Conservation (phyloP, 192 early-diverging fungal genomes). For the Backusella psychrophila region DNA sequence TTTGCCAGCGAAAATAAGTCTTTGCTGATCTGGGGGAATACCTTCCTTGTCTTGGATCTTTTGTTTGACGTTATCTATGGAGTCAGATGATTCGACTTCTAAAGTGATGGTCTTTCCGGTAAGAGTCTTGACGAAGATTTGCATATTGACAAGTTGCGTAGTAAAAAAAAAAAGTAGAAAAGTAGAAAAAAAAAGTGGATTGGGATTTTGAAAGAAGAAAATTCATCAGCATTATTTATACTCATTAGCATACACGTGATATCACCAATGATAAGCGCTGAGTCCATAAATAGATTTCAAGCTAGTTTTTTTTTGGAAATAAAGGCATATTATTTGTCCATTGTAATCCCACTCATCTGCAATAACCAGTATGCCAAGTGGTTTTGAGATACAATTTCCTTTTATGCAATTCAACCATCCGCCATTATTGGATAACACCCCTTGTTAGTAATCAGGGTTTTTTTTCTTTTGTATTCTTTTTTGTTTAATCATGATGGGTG, state of each 20-base stretch:
- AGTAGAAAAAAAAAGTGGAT: conserved; percentile 5
- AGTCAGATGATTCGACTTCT: conserved; percentile 78
- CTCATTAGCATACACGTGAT: background rate
- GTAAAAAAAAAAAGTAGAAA: background rate
- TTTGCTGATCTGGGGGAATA: conserved; percentile 83
- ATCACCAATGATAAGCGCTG: background rate
- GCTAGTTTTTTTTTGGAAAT: background rate
- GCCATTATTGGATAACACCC: background rate
- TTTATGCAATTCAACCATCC: background rate
- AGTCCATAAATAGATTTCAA: background rate
- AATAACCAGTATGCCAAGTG: background rate
- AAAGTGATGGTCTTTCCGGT: conserved; percentile 98
- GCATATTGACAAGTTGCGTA: conserved; percentile 39
- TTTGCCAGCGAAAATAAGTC: conserved; percentile 81
- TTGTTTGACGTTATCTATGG: conserved; percentile 78
- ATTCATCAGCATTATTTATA: background rate
- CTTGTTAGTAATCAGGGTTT: background rate
- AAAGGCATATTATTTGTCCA: background rate
- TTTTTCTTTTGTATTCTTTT: background rate
- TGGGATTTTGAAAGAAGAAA: background rate
- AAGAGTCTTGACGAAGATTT: conserved; percentile 80
- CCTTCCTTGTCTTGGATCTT: conserved; percentile 99
- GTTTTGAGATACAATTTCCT: background rate
- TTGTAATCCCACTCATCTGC: background rate
- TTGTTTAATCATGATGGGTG: too few species aligned